These are phyloP conservation scores for Ophiocordyceps robertsii DNA, from an alignment of 2,329 filamentous ascomycete species.

Conservation along the genomic window DNA sequence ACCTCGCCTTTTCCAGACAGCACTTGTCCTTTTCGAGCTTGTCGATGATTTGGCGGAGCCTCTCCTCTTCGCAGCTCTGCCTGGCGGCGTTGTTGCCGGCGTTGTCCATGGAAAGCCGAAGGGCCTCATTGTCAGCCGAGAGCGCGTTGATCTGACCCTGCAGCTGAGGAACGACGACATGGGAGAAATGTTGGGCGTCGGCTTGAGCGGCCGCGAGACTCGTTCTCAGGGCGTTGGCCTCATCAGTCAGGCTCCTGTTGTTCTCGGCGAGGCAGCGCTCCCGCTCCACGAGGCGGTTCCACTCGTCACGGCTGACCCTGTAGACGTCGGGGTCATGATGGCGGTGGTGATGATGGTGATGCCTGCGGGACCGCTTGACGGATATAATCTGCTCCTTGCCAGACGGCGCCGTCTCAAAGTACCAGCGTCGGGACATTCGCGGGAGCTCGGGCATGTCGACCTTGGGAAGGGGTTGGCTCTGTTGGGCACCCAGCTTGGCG, in stretches of 20 bases:
- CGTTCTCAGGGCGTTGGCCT: conserved; percentile 20
- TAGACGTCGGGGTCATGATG: conserved; percentile 20
- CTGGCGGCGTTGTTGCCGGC: conserved; percentile 15
- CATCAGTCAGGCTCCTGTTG: conserved; percentile 18
- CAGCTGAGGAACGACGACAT: conserved; percentile 20
- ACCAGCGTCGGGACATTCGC: conserved; percentile 22
- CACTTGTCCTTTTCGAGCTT: conserved; percentile 20
- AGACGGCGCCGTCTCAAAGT: conserved; percentile 19
- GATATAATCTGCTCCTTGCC: conserved; percentile 23
- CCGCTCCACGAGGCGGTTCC: conserved; percentile 21
- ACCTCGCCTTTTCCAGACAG: conserved; percentile 19
- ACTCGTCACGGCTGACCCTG: conserved; percentile 21
- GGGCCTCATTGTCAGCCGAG: conserved; percentile 22
- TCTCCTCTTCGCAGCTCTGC: conserved; percentile 18
- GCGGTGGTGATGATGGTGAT: conserved; percentile 16
- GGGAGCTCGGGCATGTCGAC: conserved; percentile 1
- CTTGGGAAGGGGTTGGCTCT: conserved; percentile 2
- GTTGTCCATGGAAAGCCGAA: conserved; percentile 23
- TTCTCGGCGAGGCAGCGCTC: conserved; percentile 21
- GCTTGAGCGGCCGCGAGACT: conserved; percentile 20
- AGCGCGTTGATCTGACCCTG: conserved; percentile 22
- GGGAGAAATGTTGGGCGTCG: conserved; percentile 19
- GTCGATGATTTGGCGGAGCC: conserved; percentile 17
- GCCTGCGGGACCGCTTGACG: conserved; percentile 22
- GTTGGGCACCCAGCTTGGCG: conserved; percentile 8